Base-by-base conservation (phyloP, 164 flowering plant genomes). In the Annona squamosa region DNA sequence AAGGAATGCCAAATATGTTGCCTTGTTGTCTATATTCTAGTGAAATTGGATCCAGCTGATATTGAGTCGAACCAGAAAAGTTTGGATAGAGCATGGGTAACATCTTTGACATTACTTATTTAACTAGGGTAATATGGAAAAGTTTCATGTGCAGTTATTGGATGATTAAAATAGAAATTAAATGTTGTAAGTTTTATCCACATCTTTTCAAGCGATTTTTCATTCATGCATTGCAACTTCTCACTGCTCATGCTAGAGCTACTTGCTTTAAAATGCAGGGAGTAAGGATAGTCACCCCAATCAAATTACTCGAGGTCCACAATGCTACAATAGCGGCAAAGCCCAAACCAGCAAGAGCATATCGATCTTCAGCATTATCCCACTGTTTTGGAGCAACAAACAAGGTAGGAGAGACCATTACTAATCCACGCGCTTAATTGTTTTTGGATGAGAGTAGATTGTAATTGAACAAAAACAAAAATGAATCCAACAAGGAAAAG, bases 361-460 rank as follows among this genome's bases (percentile, higher is more conserved):
- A 3, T 59, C 97, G 87, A 78, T 94, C 99, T 87, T 94, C 99
- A 63, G 93, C 65, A 0, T 87, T 84, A 47, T 85, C 90, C 97
- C 97, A 92, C 99, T 94, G 86, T 63, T 67, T 16, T 74, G 67
- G 42, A 78, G 65, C n/a, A 71, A 67, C 44, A 44, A 46, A 71
- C 46, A 6, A 66, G 71, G 43, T 9, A 72, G 72, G 57, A 76
- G 26, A 62, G 46, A 46, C 3, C 43, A 72, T 43, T 44, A 63
- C 65, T 16, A 16, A 1, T 19, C 7, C 65, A 63, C 37, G n/a
- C 41, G 41, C 41, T n/a, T 63, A 9, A 63, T 63, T n/a, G 4
- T 17, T 5, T 26, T 16, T 2, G 10, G 7, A 63, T 63, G 65
- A 9, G 59, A 10, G 59, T 16, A 52, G 13, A 3, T 16, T 52